phyloP scores from a whole-genome alignment of 371 early-diverging fungal species.

The Synchytrium microbalum region DNA sequence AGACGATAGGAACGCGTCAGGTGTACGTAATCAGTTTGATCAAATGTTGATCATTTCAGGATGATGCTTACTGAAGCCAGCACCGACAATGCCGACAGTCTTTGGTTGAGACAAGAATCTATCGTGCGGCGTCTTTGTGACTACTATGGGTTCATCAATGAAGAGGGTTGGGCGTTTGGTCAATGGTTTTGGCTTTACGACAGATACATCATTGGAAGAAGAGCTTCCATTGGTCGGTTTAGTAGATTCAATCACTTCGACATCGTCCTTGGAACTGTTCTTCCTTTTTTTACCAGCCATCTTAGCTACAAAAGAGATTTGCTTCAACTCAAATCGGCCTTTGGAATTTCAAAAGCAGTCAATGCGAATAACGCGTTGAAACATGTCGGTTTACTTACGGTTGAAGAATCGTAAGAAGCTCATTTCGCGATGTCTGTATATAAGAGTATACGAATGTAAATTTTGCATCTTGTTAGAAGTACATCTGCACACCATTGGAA shows the following conservation, averaged over 20 bases:
- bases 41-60: background rate
- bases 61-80: slow-evolving; percentile 55
- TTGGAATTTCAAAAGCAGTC: too few species aligned
- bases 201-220: background rate
- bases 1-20: slow-evolving; percentile 1
- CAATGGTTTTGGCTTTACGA: background rate
- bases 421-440: too few species aligned
- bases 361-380: too few species aligned
- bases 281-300: background rate
- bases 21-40: background rate
- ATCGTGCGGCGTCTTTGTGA: background rate
- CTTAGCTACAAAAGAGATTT: too few species aligned
- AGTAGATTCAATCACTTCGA: background rate
- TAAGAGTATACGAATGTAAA: too few species aligned
- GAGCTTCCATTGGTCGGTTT: background rate
- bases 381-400: too few species aligned
- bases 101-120: slow-evolving; percentile 5
- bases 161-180: background rate
- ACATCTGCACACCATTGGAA: too few species aligned
- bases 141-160: background rate
- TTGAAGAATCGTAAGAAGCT: too few species aligned
- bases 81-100: slow-evolving; percentile 64
- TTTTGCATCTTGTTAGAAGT: too few species aligned
- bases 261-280: background rate
- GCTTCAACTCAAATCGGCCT: too few species aligned